These are phyloP conservation scores for Candida cerambycidarum DNA, from an alignment of 805 yeast genomes.

Conservation along the genomic window DNA sequence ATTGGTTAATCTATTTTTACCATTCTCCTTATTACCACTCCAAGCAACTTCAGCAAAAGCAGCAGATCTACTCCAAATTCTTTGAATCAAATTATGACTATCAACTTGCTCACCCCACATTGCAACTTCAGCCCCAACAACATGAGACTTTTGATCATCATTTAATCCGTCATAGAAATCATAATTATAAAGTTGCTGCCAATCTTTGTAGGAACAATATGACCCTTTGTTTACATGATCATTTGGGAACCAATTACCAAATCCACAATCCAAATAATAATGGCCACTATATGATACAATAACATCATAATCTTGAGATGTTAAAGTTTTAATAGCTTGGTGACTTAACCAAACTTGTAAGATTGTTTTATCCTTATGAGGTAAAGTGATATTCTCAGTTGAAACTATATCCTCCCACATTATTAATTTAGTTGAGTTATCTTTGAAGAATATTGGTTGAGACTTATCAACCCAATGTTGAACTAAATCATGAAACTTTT, in stretches of 20 bases:
- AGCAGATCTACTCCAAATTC: slow-evolving; percentile 43
- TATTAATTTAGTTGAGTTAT: slow-evolving; percentile 21
- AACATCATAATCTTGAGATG: slow-evolving; percentile 36
- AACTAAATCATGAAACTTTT: slow-evolving; percentile 25
- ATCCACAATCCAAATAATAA: slow-evolving; percentile 43
- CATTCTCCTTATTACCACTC: slow-evolving; percentile 40
- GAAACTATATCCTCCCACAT: slow-evolving; percentile 44
- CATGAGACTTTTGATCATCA: slow-evolving; percentile 24
- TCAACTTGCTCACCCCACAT: slow-evolving; percentile 43
- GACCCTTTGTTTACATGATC: slow-evolving; percentile 35
- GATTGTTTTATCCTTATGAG: slow-evolving; percentile 26
- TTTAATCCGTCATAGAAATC: slow-evolving; percentile 34
- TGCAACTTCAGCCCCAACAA: slow-evolving; percentile 41
- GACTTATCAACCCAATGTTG: slow-evolving; percentile 36
- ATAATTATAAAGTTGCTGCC: slow-evolving; percentile 41
- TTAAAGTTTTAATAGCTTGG: slow-evolving; percentile 25
- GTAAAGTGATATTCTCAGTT: slow-evolving; percentile 21
- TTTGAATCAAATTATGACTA: slow-evolving; percentile 25
- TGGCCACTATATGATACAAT: slow-evolving; percentile 33
- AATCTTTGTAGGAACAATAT: slow-evolving; percentile 44
- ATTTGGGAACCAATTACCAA: slow-evolving; percentile 36
- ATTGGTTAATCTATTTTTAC: slow-evolving; percentile 25
- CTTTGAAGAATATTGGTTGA: slow-evolving; percentile 28
- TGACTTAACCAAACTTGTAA: slow-evolving; percentile 35
- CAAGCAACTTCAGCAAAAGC: slow-evolving; percentile 42